Base-by-base conservation (phyloP, 1,284 basidiomycete species). In the Melampsora abietis-canadensis region DNA sequence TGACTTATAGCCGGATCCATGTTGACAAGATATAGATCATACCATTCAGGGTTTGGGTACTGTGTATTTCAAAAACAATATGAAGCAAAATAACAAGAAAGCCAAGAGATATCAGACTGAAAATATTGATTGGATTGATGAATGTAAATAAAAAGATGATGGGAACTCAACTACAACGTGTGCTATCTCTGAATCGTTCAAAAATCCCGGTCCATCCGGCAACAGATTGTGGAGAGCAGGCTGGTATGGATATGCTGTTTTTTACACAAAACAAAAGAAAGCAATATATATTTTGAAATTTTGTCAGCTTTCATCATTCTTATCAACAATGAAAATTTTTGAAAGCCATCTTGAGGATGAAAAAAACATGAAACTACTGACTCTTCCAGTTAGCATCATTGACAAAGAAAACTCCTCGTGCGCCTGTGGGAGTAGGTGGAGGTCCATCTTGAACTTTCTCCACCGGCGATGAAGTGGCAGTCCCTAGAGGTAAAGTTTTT, bases 241-340 rank as follows among this genome's bases (percentile, higher is more conserved):
- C 12, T 66, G 63, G 30, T 66, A 66, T 21, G 63, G 40, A 66
- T 21, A 66, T 46, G 63, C 63, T 66, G 10, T 63, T 15, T 17
- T 57, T 24, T 24, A 19, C 12, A 24, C 15, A 24, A 57, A 57
- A 24, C 54, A 30, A 21, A 30, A 63, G 14, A 17, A 57, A 24
- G 37, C 15, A 17, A 3, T 1, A 44, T 44, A 15, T 40, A 5
- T 14, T 44, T 44, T 12, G 0, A 14, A 14, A 40, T 15, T 44
- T 17, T 44, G 15, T 44, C 44, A 44, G 15, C 17, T 15, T 44
- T 44, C 15, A 17, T 44, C 2, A 3, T 4, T 44, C 44, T 44
- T 10, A 30, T 24, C n/a, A 24, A 57, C 51, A 10, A 57, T 24
- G n/a, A 2, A 21, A 8, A 15, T 57, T 57, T 57, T 24, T 8